phyloP scores from a whole-genome alignment of 805 yeast genomes.

The Wickerhamomyces alni region DNA sequence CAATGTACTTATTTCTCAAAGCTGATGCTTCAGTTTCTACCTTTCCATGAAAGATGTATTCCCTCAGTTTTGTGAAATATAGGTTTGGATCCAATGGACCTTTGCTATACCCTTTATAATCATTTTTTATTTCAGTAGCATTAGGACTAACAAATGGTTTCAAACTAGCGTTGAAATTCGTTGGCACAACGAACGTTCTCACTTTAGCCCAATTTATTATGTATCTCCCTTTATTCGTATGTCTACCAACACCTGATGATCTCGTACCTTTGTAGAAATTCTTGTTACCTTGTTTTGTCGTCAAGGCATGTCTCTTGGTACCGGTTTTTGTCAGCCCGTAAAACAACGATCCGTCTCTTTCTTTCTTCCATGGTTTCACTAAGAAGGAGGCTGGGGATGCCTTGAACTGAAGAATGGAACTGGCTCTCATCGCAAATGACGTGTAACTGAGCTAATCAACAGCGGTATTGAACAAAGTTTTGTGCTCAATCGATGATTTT shows the following conservation, averaged over 20 bases:
- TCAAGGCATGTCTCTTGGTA: slow-evolving; percentile 73
- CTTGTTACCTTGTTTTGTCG: slow-evolving; percentile 93
- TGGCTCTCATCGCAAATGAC: slow-evolving; percentile 40
- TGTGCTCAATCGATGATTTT: too few relatives aligned
- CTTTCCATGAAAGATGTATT: slow-evolving; percentile 70
- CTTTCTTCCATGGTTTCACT: slow-evolving; percentile 86
- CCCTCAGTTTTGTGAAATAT: slow-evolving; percentile 64
- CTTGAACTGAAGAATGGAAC: slow-evolving; percentile 40
- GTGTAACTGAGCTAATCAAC: too few relatives aligned
- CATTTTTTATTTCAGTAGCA: slow-evolving; percentile 63
- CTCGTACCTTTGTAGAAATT: slow-evolving; percentile 94
- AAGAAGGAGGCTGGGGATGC: slow-evolving; percentile 41
- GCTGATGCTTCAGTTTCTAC: slow-evolving; percentile 32
- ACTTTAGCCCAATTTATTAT: slow-evolving; percentile 79
- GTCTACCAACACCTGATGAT: slow-evolving; percentile 85
- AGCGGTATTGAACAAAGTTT: too few relatives aligned
- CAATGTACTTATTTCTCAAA: slow-evolving; percentile 19
- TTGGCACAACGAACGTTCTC: slow-evolving; percentile 84
- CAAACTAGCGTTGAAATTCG: slow-evolving; percentile 36
- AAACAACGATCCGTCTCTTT: slow-evolving; percentile 75
- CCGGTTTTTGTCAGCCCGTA: slow-evolving; percentile 78
- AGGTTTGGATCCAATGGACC: slow-evolving; percentile 72
- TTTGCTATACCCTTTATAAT: slow-evolving; percentile 59
- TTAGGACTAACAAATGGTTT: slow-evolving; percentile 76
- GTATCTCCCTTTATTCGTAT: slow-evolving; percentile 70